Conservation (phyloP, 768 basidiomycete genomes). For the Termitomyces sp. region DNA sequence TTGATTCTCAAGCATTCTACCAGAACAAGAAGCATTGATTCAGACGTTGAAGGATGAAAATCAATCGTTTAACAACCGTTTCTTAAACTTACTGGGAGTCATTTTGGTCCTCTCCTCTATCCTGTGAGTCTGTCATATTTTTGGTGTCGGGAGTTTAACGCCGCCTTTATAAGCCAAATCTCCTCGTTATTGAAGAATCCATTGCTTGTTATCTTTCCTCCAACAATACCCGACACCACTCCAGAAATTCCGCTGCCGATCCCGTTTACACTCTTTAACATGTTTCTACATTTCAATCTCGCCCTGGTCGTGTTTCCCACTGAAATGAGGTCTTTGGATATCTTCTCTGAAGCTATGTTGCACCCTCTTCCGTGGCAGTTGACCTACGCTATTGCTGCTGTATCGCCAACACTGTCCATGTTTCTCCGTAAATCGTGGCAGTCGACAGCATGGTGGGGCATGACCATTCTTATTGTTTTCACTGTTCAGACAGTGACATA, state of each 20-base stretch:
- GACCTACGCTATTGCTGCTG: constrained; percentile 34
- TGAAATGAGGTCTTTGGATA: constrained; percentile 30
- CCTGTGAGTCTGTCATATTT: constrained; percentile 34
- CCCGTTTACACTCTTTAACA: constrained; percentile 43
- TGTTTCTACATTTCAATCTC: constrained; percentile 51
- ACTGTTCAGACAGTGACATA: constrained; percentile 42
- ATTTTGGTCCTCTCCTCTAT: constrained; percentile 41
- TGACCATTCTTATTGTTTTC: constrained; percentile 38
- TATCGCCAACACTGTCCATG: constrained; percentile 46
- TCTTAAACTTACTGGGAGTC: constrained; percentile 34
- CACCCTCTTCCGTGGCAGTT: constrained; percentile 27
- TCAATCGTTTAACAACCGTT: constrained; percentile 36
- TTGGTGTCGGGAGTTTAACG: background rate
- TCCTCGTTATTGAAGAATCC: constrained; percentile 47
- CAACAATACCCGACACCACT: constrained; percentile 12
- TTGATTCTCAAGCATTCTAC: background rate
- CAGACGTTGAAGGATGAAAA: constrained; percentile 43
- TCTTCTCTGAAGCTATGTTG: constrained; percentile 16
- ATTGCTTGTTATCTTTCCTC: constrained; percentile 40
- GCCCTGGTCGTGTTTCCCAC: constrained; percentile 37
- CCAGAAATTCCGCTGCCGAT: constrained; percentile 41
- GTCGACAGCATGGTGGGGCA: constrained; percentile 50
- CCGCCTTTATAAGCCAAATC: constrained; percentile 38
- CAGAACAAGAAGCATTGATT: constrained; percentile 64
- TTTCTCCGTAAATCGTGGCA: constrained; percentile 51